A percentile compares a stretch with the other conserved stretches of the same genome.
Conservation (phyloP, 1,284 basidiomycete species). For the Austropuccinia psidii region DNA sequence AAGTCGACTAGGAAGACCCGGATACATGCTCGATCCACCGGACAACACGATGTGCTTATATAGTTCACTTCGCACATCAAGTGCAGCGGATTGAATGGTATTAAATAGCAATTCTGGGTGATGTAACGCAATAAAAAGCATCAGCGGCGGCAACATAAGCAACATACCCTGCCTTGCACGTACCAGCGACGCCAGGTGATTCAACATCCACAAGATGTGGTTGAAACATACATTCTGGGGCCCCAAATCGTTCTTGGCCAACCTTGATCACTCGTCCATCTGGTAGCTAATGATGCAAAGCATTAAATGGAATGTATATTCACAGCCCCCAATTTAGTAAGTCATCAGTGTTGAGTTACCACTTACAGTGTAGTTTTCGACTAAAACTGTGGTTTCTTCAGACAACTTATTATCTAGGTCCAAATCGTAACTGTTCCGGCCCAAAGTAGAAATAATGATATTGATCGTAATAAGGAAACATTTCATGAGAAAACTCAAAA, state of each 20-base stretch:
- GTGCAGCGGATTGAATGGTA: constrained; percentile 84
- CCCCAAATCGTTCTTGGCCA: constrained; percentile 97
- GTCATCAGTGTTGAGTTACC: too few relatives aligned
- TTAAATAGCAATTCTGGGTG: constrained; percentile 82
- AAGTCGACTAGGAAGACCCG: constrained; percentile 86
- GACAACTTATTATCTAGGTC: constrained; percentile 86
- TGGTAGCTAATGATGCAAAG: constrained; percentile 60
- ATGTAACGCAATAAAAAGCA: too few relatives aligned
- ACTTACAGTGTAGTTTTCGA: constrained; percentile 87
- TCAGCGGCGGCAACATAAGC: too few relatives aligned
- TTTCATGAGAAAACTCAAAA: not conserved
- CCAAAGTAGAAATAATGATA: not conserved
- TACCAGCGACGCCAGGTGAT: constrained; percentile 88
- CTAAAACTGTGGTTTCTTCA: constrained; percentile 92
- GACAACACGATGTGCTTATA: constrained; percentile 98
- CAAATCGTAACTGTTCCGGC: constrained; percentile 70
- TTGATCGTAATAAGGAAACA: not conserved
- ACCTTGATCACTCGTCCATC: constrained; percentile 96
- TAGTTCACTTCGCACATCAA: constrained; percentile 81
- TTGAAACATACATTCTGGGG: constrained; percentile 99
- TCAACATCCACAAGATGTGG: constrained; percentile 96
- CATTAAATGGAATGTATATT: too few relatives aligned
- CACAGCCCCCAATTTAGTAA: not conserved
- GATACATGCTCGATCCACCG: constrained; percentile 97
- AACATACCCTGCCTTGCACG: too few relatives aligned